Base-by-base conservation (phyloP, 352 stramenopile species). In the Pythium biforme region DNA sequence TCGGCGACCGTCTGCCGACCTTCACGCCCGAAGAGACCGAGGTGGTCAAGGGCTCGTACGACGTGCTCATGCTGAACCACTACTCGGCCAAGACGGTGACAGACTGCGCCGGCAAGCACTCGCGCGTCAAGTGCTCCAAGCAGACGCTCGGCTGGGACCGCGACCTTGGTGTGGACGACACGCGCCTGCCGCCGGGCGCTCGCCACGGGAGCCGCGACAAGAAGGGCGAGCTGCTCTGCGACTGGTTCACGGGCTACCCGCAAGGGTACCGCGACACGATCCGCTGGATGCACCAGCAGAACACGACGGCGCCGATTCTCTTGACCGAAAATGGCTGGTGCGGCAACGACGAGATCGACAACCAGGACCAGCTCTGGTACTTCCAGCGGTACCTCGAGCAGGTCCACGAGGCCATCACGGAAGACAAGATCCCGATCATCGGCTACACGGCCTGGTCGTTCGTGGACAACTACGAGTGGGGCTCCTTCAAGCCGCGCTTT, bases 51-150 rank as follows among this genome's bases (percentile, higher is more conserved):
- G 87, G 79, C 27, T 97, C 88, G 46, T 86, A 84, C 59, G 96
- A 99, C 67, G 94, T 98, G 48, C 84, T 99, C 52, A 97, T 97
- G 54, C 71, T 98, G 9, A 98, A 99, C 70, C 89, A 98, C 70
- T 99, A 98, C 75, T 76, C 69, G n/a, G 82, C 79, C 23, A 81
- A 77, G 55, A 59, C 75, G 6, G 82, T 87, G 45, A 86, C 76
- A 0, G 73, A 92, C 68, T 87, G 76, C 26, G 31, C 54, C 20
- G 75, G 66, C 4, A 48, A 55, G 0, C 60, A 60, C 26, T 77
- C 75, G 12, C 66, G 68, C n/a, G 60, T 76, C 12, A 64, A 69
- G 19, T 89, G 79, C 60, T 53, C 57, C 2, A 62, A 74, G 19
- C 65, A 80, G 2, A 59, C 67, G 31, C 52, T 64, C 15, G 81